A percentile compares a stretch with the other conserved stretches of the same genome.
Evolutionary conservation across 2,329 filamentous ascomycete species (phyloP).

Genomic region (Dryadomyces quercivorus): DNA sequence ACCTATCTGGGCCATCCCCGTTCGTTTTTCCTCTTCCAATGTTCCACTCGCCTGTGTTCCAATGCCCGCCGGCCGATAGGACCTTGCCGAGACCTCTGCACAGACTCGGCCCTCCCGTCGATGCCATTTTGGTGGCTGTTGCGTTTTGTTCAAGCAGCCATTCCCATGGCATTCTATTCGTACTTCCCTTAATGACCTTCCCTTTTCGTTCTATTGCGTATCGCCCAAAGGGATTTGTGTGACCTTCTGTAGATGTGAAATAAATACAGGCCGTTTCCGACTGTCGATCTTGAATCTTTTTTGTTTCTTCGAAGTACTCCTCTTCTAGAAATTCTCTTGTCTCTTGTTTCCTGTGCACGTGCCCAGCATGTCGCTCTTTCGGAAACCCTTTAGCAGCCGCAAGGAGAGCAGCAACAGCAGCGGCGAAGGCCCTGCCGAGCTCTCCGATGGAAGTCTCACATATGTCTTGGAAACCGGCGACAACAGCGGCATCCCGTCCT

Average conservation of each 20-base stretch:
- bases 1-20: not conserved
- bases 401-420: not conserved
- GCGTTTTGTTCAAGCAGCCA: not conserved
- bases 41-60: not conserved
- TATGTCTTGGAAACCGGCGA: constrained; percentile 11
- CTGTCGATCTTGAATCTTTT: not conserved
- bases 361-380: not conserved
- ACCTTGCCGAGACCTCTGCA: not conserved
- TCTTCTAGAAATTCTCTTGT: no score
- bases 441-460: constrained; percentile 4
- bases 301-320: not conserved
- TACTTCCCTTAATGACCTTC: not conserved
- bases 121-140: not conserved
- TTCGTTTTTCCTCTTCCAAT: no score
- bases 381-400: not conserved
- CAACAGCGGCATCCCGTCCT: constrained; percentile 12
- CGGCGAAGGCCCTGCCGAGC: not conserved
- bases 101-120: not conserved
- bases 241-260: not conserved
- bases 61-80: no score
- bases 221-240: no score
- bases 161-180: not conserved
- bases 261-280: not conserved
- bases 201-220: not conserved
- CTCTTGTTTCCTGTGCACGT: not conserved